Evolutionary conservation across 495 filamentous ascomycete genomes (phyloP).

Genomic region (Neurospora sp.): DNA sequence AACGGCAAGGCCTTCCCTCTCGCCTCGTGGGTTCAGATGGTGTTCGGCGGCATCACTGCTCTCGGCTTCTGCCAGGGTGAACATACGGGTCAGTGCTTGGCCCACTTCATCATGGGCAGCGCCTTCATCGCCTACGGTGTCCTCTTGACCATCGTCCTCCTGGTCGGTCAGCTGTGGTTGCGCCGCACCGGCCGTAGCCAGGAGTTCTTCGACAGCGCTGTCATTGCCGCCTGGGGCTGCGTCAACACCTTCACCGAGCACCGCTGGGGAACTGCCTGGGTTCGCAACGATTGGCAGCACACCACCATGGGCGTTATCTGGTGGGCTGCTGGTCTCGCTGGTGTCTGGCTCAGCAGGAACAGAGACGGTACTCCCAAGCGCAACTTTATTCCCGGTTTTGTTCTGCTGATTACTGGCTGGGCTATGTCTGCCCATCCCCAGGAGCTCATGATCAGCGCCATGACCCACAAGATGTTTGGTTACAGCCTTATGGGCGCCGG

Average conservation of each 20-base stretch:
- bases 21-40: conserved; percentile 85
- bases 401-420: conserved; percentile 89
- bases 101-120: conserved; percentile 97
- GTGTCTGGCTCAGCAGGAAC: conserved; percentile 81
- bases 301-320: conserved; percentile 96
- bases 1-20: conserved; percentile 82
- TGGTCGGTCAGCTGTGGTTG: conserved; percentile 84
- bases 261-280: conserved; percentile 83
- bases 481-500: conserved; percentile 93
- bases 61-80: conserved; percentile 92
- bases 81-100: conserved; percentile 85
- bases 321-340: conserved; percentile 88
- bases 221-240: conserved; percentile 90
- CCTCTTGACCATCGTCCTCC: conserved; percentile 70
- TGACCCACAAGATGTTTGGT: conserved; percentile 86
- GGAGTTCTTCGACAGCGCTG: conserved; percentile 89
- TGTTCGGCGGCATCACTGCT: conserved; percentile 89
- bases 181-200: conserved; percentile 76
- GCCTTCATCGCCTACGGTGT: conserved; percentile 95
- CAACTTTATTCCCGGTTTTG: conserved; percentile 85
- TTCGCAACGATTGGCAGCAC: conserved; percentile 92
- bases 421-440: conserved; percentile 89
- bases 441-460: conserved; percentile 67
- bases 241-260: conserved; percentile 99
- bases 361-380: conserved; percentile 77